These are phyloP conservation scores for Helicostylum pulchrum DNA, from an alignment of 192 early-diverging fungal species.

Conservation along the genomic window DNA sequence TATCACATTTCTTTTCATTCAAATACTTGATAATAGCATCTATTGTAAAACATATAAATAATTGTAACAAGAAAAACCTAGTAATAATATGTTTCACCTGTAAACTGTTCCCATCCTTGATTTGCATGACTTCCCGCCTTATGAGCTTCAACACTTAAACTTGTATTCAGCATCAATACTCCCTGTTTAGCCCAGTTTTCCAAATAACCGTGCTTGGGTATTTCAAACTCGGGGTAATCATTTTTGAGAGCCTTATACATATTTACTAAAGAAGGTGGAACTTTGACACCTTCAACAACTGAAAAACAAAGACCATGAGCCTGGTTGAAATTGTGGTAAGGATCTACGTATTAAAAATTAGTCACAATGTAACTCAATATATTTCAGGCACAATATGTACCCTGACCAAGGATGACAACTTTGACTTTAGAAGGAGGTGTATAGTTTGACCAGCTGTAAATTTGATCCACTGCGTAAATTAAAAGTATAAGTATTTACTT, in stretches of 20 bases:
- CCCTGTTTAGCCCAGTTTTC: slow-evolving; percentile 81
- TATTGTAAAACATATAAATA: slow-evolving; percentile 8
- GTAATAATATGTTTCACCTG: slow-evolving; percentile 33
- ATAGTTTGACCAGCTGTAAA: slow-evolving; percentile 85
- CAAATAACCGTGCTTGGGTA: slow-evolving; percentile 77
- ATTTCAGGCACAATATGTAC: slow-evolving; percentile 37
- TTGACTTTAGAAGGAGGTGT: slow-evolving; percentile 63
- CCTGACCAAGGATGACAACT: slow-evolving; percentile 94
- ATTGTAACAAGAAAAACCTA: neutral
- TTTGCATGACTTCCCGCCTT: slow-evolving; percentile 77
- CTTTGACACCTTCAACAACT: slow-evolving; percentile 69
- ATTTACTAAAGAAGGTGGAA: slow-evolving; percentile 88
- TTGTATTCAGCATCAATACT: slow-evolving; percentile 86
- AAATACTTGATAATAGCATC: slow-evolving; percentile 78
- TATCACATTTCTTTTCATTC: slow-evolving; percentile 50
- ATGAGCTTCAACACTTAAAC: slow-evolving; percentile 79
- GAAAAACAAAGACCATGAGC: slow-evolving; percentile 94
- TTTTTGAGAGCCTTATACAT: slow-evolving; percentile 80
- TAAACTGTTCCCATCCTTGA: slow-evolving; percentile 86
- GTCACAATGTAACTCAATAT: neutral
- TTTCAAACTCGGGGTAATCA: slow-evolving; percentile 69
- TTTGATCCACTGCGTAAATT: slow-evolving; percentile 42
- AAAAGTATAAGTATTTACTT: neutral
- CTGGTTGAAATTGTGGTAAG: slow-evolving; percentile 65
- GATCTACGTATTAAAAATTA: slow-evolving; percentile 48